These are phyloP conservation scores for Bruguiera sexangula DNA, from an alignment of 345 rosid genomes.

Conservation along the genomic window DNA sequence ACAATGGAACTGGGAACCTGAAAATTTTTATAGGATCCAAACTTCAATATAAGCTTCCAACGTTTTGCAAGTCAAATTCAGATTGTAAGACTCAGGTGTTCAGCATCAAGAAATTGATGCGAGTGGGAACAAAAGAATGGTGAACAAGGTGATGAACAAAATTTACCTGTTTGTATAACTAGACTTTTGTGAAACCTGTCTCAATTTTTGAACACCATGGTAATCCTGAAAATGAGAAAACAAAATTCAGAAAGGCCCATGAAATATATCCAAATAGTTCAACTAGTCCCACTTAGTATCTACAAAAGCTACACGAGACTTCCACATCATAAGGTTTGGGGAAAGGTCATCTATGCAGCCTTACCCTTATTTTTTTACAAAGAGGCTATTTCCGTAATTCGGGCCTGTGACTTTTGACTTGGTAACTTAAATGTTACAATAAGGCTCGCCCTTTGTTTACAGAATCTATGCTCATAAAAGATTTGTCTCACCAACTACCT, in stretches of 20 bases:
- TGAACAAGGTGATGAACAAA: not conserved
- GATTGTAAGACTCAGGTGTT: not conserved
- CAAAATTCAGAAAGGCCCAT: not conserved
- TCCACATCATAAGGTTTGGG: no score
- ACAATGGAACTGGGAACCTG: conserved; percentile 90
- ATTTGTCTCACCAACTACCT: conserved; percentile 39
- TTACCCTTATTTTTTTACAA: no score
- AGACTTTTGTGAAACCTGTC: conserved; percentile 63
- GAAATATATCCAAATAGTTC: not conserved
- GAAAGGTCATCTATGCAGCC: no score
- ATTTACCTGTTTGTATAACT: conserved; percentile 78
- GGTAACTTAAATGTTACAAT: no score
- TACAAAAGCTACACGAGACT: no score
- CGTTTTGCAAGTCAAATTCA: not conserved
- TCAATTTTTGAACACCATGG: conserved; percentile 70
- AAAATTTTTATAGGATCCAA: not conserved
- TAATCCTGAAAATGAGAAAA: conserved; percentile 59
- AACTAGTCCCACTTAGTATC: not conserved
- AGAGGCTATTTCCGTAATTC: no score
- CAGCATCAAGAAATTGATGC: not conserved
- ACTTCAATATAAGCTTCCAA: not conserved
- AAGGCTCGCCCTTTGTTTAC: no score
- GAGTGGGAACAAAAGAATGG: not conserved
- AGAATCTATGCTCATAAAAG: no score
- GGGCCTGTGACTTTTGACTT: no score